Conservation (phyloP, 352 stramenopile species). For the Halophytophthora batemanensis region DNA sequence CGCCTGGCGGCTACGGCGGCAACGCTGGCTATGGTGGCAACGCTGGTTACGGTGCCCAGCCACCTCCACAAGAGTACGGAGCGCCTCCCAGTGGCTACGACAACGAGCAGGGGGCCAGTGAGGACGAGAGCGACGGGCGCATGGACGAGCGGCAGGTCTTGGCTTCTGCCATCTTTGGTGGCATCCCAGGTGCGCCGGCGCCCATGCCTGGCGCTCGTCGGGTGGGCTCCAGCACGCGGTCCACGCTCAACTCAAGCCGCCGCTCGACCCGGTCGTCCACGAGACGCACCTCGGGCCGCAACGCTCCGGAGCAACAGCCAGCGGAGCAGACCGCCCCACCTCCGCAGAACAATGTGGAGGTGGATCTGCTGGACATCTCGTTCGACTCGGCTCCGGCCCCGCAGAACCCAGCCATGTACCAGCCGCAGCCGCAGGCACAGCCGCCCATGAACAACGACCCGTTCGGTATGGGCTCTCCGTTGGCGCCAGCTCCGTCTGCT, state of each 20-base stretch:
- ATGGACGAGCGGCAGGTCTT: conserved; percentile 84
- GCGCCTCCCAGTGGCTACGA: conserved; percentile 34
- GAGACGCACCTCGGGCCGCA: conserved; percentile 31
- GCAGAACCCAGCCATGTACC: conserved; percentile 32
- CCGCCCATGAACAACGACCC: conserved; percentile 44
- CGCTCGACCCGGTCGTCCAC: conserved; percentile 19
- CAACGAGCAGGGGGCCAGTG: conserved; percentile 41
- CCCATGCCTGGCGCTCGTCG: conserved; percentile 44
- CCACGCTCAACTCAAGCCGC: conserved; percentile 28
- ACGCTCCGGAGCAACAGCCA: conserved; percentile 36
- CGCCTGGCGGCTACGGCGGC: conserved; percentile 26
- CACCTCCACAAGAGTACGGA: conserved; percentile 42
- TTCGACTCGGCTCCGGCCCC: conserved; percentile 57
- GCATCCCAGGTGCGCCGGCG: conserved; percentile 80
- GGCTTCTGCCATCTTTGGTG: conserved; percentile 96
- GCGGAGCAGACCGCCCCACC: conserved; percentile 26
- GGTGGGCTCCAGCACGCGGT: conserved; percentile 18
- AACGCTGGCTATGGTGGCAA: conserved; percentile 34
- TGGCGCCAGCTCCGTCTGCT: conserved; percentile 26
- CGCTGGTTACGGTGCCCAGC: conserved; percentile 31
- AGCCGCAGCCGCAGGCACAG: conserved; percentile 22
- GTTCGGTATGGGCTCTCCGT: conserved; percentile 55
- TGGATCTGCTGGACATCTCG: conserved; percentile 83
- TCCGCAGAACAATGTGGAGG: conserved; percentile 49
- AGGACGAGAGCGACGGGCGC: conserved; percentile 26